Conservation (phyloP, 805 yeast genomes). For the Sugiyamaella boreocaroliniensis region DNA sequence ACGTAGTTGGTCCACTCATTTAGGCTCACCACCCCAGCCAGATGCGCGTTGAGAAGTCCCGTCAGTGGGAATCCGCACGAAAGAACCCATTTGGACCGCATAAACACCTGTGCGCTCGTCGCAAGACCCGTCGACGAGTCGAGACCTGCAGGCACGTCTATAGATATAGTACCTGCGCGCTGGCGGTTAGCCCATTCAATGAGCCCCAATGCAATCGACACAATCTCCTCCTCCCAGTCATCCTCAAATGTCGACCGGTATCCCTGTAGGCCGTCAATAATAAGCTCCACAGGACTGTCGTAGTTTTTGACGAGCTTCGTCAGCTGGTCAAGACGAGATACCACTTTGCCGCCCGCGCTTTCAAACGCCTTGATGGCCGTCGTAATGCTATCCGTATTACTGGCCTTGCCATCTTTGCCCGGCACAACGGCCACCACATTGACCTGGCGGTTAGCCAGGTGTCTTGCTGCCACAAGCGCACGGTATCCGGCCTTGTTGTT, state of each 20-base stretch:
- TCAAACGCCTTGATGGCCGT: conserved; percentile 50
- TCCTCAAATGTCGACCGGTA: conserved; percentile 65
- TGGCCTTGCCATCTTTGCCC: conserved; percentile 21
- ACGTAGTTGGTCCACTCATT: conserved; percentile 52
- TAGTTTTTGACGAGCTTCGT: conserved; percentile 35
- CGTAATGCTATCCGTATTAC: conserved; percentile 30
- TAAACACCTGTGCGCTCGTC: conserved; percentile 4
- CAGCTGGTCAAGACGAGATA: conserved; percentile 23
- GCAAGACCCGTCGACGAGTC: conserved; percentile 72
- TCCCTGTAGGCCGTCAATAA: conserved; percentile 82
- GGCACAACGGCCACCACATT: conserved; percentile 50
- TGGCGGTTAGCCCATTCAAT: conserved; percentile 61
- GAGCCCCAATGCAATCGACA: conserved; percentile 29
- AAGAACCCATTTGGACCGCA: conserved; percentile 52
- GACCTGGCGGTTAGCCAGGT: conserved; percentile 65
- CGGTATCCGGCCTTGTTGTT: conserved; percentile 60
- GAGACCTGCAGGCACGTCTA: conserved; percentile 77
- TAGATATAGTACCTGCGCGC: conserved; percentile 46
- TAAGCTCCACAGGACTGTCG: conserved; percentile 70
- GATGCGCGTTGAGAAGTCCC: conserved; percentile 55
- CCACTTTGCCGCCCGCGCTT: conserved; percentile 62
- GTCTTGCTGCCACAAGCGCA: conserved; percentile 74
- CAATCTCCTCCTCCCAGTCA: conserved; percentile 34
- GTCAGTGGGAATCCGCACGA: conserved; percentile 69
- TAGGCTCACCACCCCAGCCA: conserved; percentile 43